Percentiles rank a stretch among this genome's conserved stretches.
Evolutionary conservation across 106 monocot species (phyloP).

Genomic region (Dioscorea zingiberensis): DNA sequence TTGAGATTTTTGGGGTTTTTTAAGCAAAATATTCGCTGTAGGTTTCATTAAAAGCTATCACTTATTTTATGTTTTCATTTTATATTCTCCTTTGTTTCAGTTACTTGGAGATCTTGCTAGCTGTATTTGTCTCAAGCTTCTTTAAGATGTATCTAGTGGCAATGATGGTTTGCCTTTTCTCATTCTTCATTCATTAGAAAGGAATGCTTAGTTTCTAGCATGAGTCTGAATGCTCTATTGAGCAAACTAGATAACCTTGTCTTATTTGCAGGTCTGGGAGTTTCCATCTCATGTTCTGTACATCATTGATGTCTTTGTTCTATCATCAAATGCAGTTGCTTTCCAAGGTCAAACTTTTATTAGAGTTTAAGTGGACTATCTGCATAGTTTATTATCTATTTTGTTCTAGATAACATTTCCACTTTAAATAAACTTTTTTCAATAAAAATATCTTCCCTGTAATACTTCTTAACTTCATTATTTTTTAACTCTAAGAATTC

Average conservation of each 20-base stretch:
- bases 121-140: slow-evolving; percentile 81
- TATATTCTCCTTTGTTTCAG: slow-evolving; percentile 20
- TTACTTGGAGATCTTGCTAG: slow-evolving; percentile 40
- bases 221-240: background rate
- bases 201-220: slow-evolving; percentile 1
- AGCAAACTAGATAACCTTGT: slow-evolving; percentile 5
- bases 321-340: slow-evolving; percentile 80
- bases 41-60: background rate
- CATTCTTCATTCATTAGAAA: background rate
- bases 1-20: no score
- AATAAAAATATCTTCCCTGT: background rate
- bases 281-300: slow-evolving; percentile 62
- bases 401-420: background rate
- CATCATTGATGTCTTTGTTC: slow-evolving; percentile 66
- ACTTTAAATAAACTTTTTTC: background rate
- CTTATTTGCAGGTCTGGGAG: slow-evolving; percentile 89
- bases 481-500: background rate
- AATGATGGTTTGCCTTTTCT: slow-evolving; percentile 51
- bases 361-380: background rate
- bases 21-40: no score
- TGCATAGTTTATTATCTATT: background rate
- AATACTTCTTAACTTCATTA: no score
- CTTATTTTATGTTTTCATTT: background rate
- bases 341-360: slow-evolving; percentile 43
- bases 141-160: slow-evolving; percentile 70